These are phyloP conservation scores for Fusarium sarcochroum DNA, from an alignment of 2,329 filamentous ascomycete species.

Conservation along the genomic window DNA sequence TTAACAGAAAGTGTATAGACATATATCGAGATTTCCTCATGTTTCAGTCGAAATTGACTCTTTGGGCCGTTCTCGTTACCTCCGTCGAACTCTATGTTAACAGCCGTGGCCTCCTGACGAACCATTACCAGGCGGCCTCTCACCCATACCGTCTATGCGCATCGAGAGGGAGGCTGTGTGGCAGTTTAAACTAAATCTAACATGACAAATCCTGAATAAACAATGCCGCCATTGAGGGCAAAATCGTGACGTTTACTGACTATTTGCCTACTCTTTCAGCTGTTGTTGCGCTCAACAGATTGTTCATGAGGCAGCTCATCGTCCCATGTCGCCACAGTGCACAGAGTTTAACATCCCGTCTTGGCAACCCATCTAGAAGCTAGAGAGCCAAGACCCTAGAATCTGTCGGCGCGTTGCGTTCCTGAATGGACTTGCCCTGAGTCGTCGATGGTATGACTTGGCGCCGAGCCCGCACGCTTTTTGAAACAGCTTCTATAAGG, in stretches of 20 bases:
- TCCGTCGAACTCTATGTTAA: not conserved
- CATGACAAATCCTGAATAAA: not conserved
- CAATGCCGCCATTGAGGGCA: not conserved
- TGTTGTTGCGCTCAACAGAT: constrained; percentile 25
- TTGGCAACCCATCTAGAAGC: constrained; percentile 35
- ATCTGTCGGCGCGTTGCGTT: constrained; percentile 17
- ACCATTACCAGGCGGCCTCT: constrained; percentile 41
- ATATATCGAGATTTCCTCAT: not conserved
- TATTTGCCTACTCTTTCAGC: not conserved
- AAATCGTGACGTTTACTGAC: constrained; percentile 15
- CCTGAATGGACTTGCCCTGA: constrained; percentile 16
- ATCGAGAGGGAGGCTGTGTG: constrained; percentile 41
- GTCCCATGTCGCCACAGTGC: constrained; percentile 32
- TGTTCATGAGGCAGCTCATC: constrained; percentile 18
- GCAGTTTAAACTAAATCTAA: constrained; percentile 3
- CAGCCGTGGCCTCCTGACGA: not conserved
- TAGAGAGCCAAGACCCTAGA: constrained; percentile 37
- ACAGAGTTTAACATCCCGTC: constrained; percentile 18
- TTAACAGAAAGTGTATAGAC: not conserved
- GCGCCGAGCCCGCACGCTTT: constrained; percentile 27
- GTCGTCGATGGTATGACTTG: constrained; percentile 36
- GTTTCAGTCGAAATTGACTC: not conserved
- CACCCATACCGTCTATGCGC: constrained; percentile 25
- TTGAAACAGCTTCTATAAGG: constrained; percentile 14
- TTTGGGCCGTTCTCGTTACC: not conserved